Evolutionary conservation across 139 green algal species (phyloP).

Genomic region (Microglena sp.): DNA sequence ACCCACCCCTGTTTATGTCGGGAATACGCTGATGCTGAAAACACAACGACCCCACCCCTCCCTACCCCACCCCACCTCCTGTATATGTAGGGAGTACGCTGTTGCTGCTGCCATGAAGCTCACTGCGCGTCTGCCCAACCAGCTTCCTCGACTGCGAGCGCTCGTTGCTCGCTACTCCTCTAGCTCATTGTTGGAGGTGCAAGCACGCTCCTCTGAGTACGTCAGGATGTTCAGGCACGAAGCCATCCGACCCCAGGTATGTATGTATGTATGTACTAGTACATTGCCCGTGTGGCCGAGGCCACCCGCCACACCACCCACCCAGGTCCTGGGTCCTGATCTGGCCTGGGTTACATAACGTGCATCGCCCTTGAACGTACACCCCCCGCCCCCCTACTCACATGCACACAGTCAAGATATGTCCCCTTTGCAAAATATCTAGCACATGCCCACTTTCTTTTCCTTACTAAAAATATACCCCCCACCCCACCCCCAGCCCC

Average conservation of each 20-base stretch:
- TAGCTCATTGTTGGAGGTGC: slow-evolving; percentile 65
- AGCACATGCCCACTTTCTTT: no score
- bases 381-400: no score
- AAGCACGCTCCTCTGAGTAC: slow-evolving; percentile 68
- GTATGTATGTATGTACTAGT: slow-evolving; percentile 2
- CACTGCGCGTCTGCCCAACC: slow-evolving; percentile 43
- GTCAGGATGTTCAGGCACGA: slow-evolving; percentile 52
- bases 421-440: no score
- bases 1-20: neutral
- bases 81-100: no score
- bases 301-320: no score
- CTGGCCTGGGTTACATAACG: no score
- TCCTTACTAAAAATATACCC: no score
- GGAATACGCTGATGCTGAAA: neutral
- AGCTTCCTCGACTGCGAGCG: slow-evolving; percentile 31
- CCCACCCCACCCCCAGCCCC: no score
- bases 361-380: no score
- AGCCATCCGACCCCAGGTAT: slow-evolving; percentile 9
- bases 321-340: no score
- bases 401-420: no score
- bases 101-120: slow-evolving; percentile 78
- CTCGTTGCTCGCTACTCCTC: slow-evolving; percentile 51
- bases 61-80: neutral
- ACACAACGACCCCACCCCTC: neutral
- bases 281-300: no score